A percentile compares a stretch with the other conserved stretches of the same genome.
Conservation (phyloP, 257 asterid genomes). For the Jacaranda copaia region DNA sequence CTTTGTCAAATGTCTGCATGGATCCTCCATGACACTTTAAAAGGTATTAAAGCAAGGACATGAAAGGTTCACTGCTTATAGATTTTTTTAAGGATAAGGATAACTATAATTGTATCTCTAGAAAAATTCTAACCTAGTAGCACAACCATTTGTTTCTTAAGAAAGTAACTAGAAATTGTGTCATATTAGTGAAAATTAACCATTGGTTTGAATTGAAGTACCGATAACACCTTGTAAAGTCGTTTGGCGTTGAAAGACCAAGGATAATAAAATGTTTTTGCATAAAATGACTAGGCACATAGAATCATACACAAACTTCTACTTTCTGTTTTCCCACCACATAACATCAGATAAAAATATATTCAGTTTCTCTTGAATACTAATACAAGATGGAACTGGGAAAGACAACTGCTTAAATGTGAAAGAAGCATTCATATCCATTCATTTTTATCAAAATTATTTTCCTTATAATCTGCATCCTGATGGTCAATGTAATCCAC, state of each 20-base stretch:
- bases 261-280: constrained; percentile 2
- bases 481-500: neutral
- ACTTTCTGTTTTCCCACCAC: neutral
- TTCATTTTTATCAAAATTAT: neutral
- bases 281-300: constrained; percentile 7
- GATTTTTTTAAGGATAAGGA: constrained; percentile 11
- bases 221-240: no score
- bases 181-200: neutral
- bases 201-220: no score
- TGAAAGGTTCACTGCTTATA: neutral
- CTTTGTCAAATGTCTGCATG: neutral
- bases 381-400: no score
- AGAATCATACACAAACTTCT: neutral
- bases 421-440: neutral
- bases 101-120: neutral
- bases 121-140: constrained; percentile 5
- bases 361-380: constrained; percentile 15
- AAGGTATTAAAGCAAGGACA: neutral
- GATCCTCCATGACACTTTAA: constrained; percentile 15
- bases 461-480: neutral
- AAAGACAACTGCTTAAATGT: constrained; percentile 16
- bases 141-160: constrained; percentile 12
- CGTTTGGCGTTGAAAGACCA: neutral
- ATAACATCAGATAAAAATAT: neutral
- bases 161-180: neutral